Evolutionary conservation across 139 green algal genomes (phyloP).

Genomic region (Haematococcus sp.): DNA sequence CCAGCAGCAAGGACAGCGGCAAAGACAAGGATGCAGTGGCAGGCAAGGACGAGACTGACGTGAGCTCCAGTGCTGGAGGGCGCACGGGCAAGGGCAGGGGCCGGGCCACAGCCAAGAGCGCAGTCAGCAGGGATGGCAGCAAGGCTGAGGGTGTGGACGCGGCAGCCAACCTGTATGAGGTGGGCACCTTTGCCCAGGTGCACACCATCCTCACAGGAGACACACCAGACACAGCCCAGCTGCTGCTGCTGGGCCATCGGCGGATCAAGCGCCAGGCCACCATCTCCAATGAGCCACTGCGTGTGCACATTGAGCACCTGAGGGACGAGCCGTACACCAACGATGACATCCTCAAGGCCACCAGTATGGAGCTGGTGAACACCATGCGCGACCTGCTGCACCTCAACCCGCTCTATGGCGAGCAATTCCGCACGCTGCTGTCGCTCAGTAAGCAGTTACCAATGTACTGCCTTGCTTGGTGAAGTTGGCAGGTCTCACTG

Average conservation of each 20-base stretch:
- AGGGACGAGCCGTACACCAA: slow-evolving; percentile 75
- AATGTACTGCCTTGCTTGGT: too few species aligned
- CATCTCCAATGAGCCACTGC: slow-evolving; percentile 65
- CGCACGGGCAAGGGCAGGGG: background rate
- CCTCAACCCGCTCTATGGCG: slow-evolving; percentile 93
- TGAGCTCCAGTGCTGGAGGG: background rate
- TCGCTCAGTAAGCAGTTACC: slow-evolving; percentile 33
- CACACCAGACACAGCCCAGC: slow-evolving; percentile 62
- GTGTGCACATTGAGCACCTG: slow-evolving; percentile 81
- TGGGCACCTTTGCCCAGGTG: slow-evolving; percentile 87
- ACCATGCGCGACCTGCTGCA: slow-evolving; percentile 93
- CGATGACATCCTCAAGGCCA: slow-evolving; percentile 88
- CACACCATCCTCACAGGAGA: slow-evolving; percentile 69
- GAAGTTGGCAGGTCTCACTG: too few species aligned
- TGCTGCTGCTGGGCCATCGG: slow-evolving; percentile 90
- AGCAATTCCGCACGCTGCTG: slow-evolving; percentile 86
- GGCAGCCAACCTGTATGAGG: slow-evolving; percentile 63
- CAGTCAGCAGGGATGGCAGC: background rate
- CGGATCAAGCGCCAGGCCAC: slow-evolving; percentile 59
- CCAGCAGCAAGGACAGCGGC: background rate
- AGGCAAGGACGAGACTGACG: background rate
- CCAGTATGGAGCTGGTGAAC: slow-evolving; percentile 91
- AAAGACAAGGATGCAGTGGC: background rate
- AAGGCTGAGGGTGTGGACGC: slow-evolving; percentile 16
- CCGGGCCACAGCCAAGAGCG: background rate